These are phyloP conservation scores for Pulveroboletus ravenelii DNA, from an alignment of 768 basidiomycete genomes.

Conservation along the genomic window DNA sequence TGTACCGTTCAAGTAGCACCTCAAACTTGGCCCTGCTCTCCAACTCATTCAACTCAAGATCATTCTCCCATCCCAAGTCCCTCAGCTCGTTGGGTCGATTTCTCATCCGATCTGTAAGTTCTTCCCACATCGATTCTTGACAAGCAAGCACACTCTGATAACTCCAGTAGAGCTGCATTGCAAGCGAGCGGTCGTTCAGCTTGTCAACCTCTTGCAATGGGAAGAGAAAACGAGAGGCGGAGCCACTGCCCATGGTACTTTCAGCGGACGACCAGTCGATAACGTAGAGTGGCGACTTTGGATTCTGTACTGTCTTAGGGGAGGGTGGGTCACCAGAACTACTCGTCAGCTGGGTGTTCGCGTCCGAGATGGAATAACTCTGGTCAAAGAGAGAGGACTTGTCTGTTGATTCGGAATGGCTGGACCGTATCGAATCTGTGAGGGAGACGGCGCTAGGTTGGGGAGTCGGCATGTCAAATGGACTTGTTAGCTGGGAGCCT, in stretches of 20 bases:
- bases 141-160: slow-evolving; percentile 59
- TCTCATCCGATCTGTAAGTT: slow-evolving; percentile 56
- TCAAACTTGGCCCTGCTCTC: slow-evolving; percentile 58
- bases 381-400: slow-evolving; percentile 29
- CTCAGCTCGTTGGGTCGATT: slow-evolving; percentile 50
- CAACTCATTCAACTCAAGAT: slow-evolving; percentile 54
- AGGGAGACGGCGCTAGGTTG: slow-evolving; percentile 50
- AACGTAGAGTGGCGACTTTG: slow-evolving; percentile 34
- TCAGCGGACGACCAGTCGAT: slow-evolving; percentile 46
- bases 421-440: slow-evolving; percentile 34
- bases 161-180: slow-evolving; percentile 67
- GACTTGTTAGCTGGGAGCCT: slow-evolving; percentile 9
- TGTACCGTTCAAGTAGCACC: slow-evolving; percentile 52
- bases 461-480: slow-evolving; percentile 15
- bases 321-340: slow-evolving; percentile 20
- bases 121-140: slow-evolving; percentile 76
- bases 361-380: slow-evolving; percentile 26
- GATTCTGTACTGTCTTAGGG: slow-evolving; percentile 5
- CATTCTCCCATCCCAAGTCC: slow-evolving; percentile 67
- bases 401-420: slow-evolving; percentile 31
- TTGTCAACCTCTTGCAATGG: slow-evolving; percentile 39
- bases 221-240: slow-evolving; percentile 35
- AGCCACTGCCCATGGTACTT: slow-evolving; percentile 32
- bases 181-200: slow-evolving; percentile 56
- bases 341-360: slow-evolving; percentile 19